Evolutionary conservation across 257 asterid genomes (phyloP), one percentile per base, ranked within the genome.

Genomic region (Nicotiana attenuata): DNA sequence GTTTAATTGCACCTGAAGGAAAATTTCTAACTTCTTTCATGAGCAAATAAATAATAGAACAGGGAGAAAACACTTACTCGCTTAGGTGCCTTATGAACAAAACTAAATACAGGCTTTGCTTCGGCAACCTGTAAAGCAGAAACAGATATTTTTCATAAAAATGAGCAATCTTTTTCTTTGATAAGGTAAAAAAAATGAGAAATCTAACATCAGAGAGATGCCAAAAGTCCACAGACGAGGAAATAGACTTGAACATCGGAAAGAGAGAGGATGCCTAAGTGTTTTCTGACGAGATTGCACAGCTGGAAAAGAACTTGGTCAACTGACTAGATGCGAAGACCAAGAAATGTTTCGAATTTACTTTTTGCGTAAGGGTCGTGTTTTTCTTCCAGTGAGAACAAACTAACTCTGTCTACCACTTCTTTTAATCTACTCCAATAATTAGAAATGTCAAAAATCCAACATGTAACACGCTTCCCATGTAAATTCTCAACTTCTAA

Each of bases 81-180:
- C 89, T 91, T 93, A 63, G 96, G 90, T 24, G 83, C 87, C 94
- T 93, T 96, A 56, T 96, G 99, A 67, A 92, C 77, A 81, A 92
- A 91, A 83, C 87, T 90, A 82, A 88, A 81, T 60, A 88, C 92
- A 85, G 92, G 94, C 77, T 86, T 87, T 45, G 91, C 79, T 79
- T 90, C 97, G 76, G 75, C 84, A 82, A 95, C 93, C 99, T 95
- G 90, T 81, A 63, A 80, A 24, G 80, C 31, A 82, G 80, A 85
- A 77, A 77, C 28, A 82, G 75, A 82, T n/a, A 52, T 7, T 11
- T 73, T 71, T 41, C 22, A 61, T 19, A 17, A 57, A 50, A 52
- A 67, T 28, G 29, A 28, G 29, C 29, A 28, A 28, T 28, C 28
- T 26, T 26, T 26, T 26, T 26, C 28, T 26, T 26, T 26, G 28